A percentile compares a stretch with the other conserved stretches of the same genome.
phyloP scores from a whole-genome alignment of 352 stramenopile species.

The Globisporangium iwayamae region DNA sequence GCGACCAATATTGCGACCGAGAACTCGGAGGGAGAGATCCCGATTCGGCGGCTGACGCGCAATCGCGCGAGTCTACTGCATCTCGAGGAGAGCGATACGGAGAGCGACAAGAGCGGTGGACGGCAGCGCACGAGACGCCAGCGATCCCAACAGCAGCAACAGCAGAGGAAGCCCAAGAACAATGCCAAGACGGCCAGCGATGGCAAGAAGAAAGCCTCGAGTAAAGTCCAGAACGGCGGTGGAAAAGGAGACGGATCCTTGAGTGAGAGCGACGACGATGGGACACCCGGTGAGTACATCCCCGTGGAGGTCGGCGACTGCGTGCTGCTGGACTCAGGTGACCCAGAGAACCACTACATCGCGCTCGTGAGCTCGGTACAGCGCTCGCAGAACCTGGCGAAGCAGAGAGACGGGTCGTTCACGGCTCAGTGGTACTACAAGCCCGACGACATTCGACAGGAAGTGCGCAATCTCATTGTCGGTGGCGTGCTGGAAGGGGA shows the following conservation, averaged over 20 bases:
- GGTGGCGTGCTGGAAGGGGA: conserved; percentile 63
- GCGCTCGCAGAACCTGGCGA: conserved; percentile 46
- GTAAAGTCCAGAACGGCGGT: neutral
- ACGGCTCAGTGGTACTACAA: conserved; percentile 88
- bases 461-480: conserved; percentile 56
- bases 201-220: conserved; percentile 5
- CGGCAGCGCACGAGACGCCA: conserved; percentile 9
- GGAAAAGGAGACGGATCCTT: neutral
- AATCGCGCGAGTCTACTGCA: conserved; percentile 5
- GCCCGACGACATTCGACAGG: conserved; percentile 59
- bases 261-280: conserved; percentile 40
- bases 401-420: conserved; percentile 44
- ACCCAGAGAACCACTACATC: conserved; percentile 59
- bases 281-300: conserved; percentile 51
- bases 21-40: conserved; percentile 3
- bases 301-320: conserved; percentile 72
- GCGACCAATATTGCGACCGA: neutral
- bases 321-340: conserved; percentile 72
- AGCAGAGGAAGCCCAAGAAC: neutral
- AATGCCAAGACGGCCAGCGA: neutral
- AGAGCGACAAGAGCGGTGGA: conserved; percentile 8
- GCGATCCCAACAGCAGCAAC: conserved; percentile 2
- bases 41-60: conserved; percentile 1
- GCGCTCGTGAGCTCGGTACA: conserved; percentile 75
- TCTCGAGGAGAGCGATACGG: conserved; percentile 10